These are phyloP conservation scores for Sphaerostilbella broomeana DNA, from an alignment of 2,329 filamentous ascomycete species.

Conservation along the genomic window DNA sequence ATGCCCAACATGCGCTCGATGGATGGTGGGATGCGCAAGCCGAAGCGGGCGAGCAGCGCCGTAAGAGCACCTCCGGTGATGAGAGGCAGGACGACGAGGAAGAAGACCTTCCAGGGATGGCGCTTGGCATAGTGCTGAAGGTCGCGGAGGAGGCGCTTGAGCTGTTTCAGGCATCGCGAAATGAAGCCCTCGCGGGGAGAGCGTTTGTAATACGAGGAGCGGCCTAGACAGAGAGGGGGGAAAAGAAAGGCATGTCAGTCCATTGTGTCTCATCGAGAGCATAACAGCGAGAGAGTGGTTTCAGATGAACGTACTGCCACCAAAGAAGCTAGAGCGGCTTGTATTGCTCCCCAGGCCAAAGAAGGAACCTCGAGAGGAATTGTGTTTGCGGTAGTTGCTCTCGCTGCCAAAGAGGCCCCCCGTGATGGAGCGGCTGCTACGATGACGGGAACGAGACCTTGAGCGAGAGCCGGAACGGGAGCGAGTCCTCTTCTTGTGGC, in stretches of 20 bases:
- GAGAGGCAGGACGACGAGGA: constrained; percentile 80
- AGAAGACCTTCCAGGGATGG: constrained; percentile 81
- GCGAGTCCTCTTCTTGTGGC: constrained; percentile 27
- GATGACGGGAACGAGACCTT: constrained; percentile 29
- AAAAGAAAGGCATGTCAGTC: constrained; percentile 2
- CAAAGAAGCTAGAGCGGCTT: constrained; percentile 42
- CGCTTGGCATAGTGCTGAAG: constrained; percentile 74
- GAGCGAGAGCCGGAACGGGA: constrained; percentile 35
- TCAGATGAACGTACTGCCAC: constrained; percentile 29
- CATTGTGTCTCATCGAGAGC: too few species aligned
- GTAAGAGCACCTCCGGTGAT: constrained; percentile 76
- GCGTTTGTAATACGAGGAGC: constrained; percentile 67
- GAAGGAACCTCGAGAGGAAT: constrained; percentile 39
- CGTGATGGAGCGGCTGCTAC: constrained; percentile 27
- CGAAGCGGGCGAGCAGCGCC: constrained; percentile 71
- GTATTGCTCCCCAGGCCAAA: constrained; percentile 40
- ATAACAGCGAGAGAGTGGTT: constrained; percentile 4
- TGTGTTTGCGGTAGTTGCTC: constrained; percentile 33
- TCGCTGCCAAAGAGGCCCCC: constrained; percentile 28
- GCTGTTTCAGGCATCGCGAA: constrained; percentile 62
- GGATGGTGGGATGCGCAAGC: constrained; percentile 63
- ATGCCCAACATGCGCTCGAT: constrained; percentile 54
- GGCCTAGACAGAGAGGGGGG: constrained; percentile 29
- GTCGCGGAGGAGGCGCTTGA: constrained; percentile 73
- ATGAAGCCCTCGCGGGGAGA: constrained; percentile 77